Base-by-base conservation (phyloP, 192 early-diverging fungal genomes). In the Globomyces pollinis-pini region DNA sequence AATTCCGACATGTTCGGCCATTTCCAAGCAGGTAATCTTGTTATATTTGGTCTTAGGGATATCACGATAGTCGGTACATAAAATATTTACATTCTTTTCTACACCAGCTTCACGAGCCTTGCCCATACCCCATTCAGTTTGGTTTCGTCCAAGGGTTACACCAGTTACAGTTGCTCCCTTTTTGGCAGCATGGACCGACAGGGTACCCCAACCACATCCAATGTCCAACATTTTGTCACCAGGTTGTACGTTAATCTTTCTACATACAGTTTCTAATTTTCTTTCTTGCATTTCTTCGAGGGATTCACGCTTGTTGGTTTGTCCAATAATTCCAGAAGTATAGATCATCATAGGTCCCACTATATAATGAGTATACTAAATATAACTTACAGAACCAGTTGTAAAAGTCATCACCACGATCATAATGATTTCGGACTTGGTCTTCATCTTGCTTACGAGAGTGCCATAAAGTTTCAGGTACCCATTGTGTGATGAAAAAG, bases 1-100 rank as follows among this genome's bases (percentile, higher is more conserved):
- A 57, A 98, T 80, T 61, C 96, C 96, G 33, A 98, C 96, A 72
- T 98, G 96, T 78, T 98, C 96, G 63, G 96, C 91, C 96, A 98
- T 98, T 68, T 96, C 96, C 56, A 98, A 84, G 69, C 93, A 95
- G 32, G 92, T 91, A 66, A 98, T 96, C 74, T 92, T 90, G 84
- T 98, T 77, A 80, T 83, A 98, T 69, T 91, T 93, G 59, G 89
- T 77, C 62, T 76, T 73, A 33, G 96, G 91, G 59, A 95, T 95
- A 68, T 98, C 95, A 76, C 95, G 90, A 85, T 98, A 98, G 72
- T 98, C 95, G 86, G 89, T 90, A 83, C 88, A 91, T 62, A 88
- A 66, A 56, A 98, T 81, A 39, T 81, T 71, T 41, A 90, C 93
- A 50, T 79, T 75, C 55, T 85, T 77, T 33, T 67, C 80, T 54